Percentiles rank a stretch among this genome's conserved stretches.
Evolutionary conservation across 108 stramenopile genomes (phyloP).

Genomic region (Stephanodiscus triporus): DNA sequence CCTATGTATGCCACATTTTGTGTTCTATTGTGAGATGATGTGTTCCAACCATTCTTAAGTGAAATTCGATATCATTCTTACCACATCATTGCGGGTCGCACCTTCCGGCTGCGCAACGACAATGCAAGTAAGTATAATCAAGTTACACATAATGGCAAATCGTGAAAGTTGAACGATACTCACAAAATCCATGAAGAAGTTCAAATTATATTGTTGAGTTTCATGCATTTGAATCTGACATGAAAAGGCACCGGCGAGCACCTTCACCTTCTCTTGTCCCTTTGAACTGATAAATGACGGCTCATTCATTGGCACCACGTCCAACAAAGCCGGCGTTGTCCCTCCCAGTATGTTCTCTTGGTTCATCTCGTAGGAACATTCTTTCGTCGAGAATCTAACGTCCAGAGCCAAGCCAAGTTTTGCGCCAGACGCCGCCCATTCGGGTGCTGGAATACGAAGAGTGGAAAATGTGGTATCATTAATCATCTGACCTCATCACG

Average conservation of each 20-base stretch:
- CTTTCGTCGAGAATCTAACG: slow-evolving; percentile 28
- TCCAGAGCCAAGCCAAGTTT: slow-evolving; percentile 37
- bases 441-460: slow-evolving; percentile 1
- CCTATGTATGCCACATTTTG: background rate
- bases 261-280: slow-evolving; percentile 23
- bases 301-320: slow-evolving; percentile 36
- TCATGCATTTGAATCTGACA: slow-evolving; percentile 15
- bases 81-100: slow-evolving; percentile 2
- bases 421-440: slow-evolving; percentile 51
- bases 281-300: slow-evolving; percentile 24
- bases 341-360: slow-evolving; percentile 26
- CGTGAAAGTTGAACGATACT: background rate
- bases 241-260: slow-evolving; percentile 27
- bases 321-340: background rate
- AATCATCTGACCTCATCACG: background rate
- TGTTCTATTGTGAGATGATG: background rate
- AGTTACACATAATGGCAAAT: background rate
- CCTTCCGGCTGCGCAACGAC: background rate
- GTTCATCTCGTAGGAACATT: slow-evolving; percentile 27
- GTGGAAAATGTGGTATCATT: background rate
- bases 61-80: background rate
- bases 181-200: slow-evolving; percentile 41
- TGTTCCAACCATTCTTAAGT: too few relatives aligned
- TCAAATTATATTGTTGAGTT: slow-evolving; percentile 33
- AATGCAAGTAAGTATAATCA: background rate